These are phyloP conservation scores for Pseudofabraea citricarpa DNA, from an alignment of 2,329 filamentous ascomycete genomes.

Conservation along the genomic window DNA sequence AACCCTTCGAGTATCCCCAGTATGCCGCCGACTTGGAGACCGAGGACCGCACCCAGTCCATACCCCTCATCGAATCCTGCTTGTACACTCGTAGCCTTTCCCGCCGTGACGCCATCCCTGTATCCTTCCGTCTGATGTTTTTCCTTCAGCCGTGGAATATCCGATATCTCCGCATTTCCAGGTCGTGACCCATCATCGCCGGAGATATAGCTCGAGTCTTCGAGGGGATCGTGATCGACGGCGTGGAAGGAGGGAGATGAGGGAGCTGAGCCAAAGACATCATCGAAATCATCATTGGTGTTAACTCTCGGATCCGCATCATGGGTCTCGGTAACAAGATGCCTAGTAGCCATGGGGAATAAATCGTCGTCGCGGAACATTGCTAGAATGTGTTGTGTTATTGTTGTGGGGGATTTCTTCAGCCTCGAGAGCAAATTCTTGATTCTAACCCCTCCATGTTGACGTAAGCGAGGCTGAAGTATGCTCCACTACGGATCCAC, in stretches of 20 bases:
- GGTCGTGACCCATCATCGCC: background rate
- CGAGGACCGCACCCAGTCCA: constrained; percentile 75
- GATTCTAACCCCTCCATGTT: background rate
- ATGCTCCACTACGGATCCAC: too few relatives aligned
- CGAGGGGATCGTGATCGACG: background rate
- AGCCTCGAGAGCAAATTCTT: too few relatives aligned
- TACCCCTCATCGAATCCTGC: constrained; percentile 90
- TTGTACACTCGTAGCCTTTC: constrained; percentile 75
- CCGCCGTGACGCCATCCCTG: constrained; percentile 74
- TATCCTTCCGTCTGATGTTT: constrained; percentile 69
- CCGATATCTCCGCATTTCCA: constrained; percentile 21
- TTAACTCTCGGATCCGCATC: background rate
- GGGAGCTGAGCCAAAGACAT: constrained; percentile 28
- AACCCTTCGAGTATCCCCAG: constrained; percentile 76
- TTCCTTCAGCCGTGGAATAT: constrained; percentile 26
- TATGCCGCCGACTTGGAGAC: constrained; percentile 67
- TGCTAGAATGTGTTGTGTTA: background rate
- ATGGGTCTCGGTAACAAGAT: background rate
- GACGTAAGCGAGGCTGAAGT: background rate
- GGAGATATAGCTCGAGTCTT: background rate
- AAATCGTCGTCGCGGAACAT: constrained; percentile 17
- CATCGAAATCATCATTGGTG: constrained; percentile 24
- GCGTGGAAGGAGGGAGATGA: constrained; percentile 16
- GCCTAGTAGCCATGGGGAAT: constrained; percentile 2
- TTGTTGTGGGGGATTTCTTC: background rate